Evolutionary conservation across 1,284 basidiomycete genomes (phyloP).

Genomic region (Trichosporon ovoides): DNA sequence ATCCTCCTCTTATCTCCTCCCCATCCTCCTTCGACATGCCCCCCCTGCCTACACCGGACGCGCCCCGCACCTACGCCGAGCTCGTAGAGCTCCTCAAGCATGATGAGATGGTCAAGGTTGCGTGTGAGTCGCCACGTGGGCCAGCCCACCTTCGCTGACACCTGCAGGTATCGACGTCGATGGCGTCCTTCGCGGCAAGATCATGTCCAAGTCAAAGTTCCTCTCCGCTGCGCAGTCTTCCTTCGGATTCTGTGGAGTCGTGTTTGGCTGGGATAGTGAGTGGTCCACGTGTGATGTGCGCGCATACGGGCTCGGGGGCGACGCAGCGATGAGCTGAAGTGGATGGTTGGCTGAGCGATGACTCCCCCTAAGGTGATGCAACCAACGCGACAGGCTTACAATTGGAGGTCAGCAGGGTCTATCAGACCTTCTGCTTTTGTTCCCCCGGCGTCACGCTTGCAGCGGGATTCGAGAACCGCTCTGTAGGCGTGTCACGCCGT

Average conservation of each 20-base stretch:
- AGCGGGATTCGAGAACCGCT: not conserved
- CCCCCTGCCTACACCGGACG: conserved; percentile 50
- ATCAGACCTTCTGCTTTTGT: too few relatives aligned
- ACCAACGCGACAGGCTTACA: too few relatives aligned
- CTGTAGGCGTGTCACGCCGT: not conserved
- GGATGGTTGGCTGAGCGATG: conserved; percentile 43
- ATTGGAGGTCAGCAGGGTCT: too few relatives aligned
- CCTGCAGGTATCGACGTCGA: conserved; percentile 59
- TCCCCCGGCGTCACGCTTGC: too few relatives aligned
- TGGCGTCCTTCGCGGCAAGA: conserved; percentile 87
- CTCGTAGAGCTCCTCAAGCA: conserved; percentile 56
- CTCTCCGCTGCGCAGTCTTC: conserved; percentile 72
- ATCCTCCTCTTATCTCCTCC: not conserved
- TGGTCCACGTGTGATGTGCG: not conserved
- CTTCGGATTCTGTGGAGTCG: conserved; percentile 87
- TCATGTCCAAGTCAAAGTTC: conserved; percentile 92
- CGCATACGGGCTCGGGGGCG: not conserved
- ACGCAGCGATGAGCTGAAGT: not conserved
- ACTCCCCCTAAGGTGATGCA: too few relatives aligned
- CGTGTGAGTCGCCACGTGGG: conserved; percentile 53
- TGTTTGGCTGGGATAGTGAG: conserved; percentile 56
- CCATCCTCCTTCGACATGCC: conserved; percentile 21
- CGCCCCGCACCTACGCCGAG: conserved; percentile 59
- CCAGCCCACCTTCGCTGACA: not conserved
- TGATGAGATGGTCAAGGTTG: conserved; percentile 87